Conservation (phyloP, 208 protist species). For the Acanthamoeba healyi region DNA sequence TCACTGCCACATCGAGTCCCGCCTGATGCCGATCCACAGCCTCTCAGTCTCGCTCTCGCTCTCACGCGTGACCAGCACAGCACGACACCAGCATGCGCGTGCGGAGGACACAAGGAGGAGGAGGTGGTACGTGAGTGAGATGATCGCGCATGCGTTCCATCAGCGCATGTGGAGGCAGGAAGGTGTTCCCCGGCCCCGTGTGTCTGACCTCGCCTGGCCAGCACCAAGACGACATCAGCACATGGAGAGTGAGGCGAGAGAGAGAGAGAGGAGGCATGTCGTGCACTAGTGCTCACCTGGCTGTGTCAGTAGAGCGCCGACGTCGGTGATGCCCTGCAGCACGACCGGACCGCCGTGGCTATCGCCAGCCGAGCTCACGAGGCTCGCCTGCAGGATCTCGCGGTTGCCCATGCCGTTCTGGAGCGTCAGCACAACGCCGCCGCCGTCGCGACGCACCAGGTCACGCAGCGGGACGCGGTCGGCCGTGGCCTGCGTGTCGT, state of each 20-base stretch:
- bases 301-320: not conserved
- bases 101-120: no score
- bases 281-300: not conserved
- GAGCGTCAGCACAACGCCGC: not conserved
- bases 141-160: not conserved
- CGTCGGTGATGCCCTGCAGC: conserved; percentile 20
- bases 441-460: not conserved
- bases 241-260: not conserved
- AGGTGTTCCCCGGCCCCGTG: not conserved
- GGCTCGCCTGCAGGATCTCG: not conserved
- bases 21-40: not conserved
- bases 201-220: not conserved
- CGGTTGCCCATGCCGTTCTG: conserved; percentile 51
- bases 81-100: no score
- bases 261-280: no score
- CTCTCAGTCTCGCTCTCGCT: no score
- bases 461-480: not conserved
- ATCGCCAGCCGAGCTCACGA: no score
- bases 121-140: not conserved
- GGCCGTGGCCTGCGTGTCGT: conserved; percentile 2
- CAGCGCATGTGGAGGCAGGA: not conserved
- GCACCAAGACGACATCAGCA: no score
- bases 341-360: not conserved
- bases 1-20: not conserved
- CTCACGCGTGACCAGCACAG: no score